Base-by-base conservation (phyloP, 2,329 filamentous ascomycete genomes). In the Claviceps fusiformis region DNA sequence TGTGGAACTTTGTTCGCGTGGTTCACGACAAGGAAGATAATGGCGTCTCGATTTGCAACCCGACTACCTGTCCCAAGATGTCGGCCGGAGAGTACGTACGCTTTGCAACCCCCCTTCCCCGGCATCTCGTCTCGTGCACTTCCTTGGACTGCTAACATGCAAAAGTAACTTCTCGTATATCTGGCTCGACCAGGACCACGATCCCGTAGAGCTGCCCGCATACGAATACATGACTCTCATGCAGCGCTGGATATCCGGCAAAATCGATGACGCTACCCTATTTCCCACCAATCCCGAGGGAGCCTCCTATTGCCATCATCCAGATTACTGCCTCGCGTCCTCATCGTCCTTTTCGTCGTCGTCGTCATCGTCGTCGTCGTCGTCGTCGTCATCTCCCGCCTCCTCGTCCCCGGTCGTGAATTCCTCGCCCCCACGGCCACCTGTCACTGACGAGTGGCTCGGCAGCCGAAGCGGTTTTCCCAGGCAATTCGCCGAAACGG, bases 211-310 rank as follows among this genome's bases (percentile, higher is more conserved):
- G 70, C 86, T 95, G 50, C 88, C 90, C 5, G 90, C 90, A 6
- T 83, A 84, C 59, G 89, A 92, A 69, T 95, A 95, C 72, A 90
- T 95, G 71, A 88, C 87, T 62, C 82, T 95, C 33, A 92, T 95
- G 66, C 89, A 95, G 72, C 88, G 90, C 65, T 95, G 90, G 89
- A 93, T 95, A 67, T 85, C 87, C 35, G 88, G 88, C 71, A 95
- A 95, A 73, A 88, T 95, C 60, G 87, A 90, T 63, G 89, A 95
- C 67, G 80, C 80, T 43, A 78, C 79, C 63, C 86, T 93, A 70
- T 95, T 95, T 72, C 90, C 90, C 8, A 95, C 87, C 46, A 87
- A 91, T 63, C 82, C 83, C 5, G 78, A 82, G 47, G 76, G 77
- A 24, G 76, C 83, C 45, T 85, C 83, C 13, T 82, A 77, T 59